A percentile compares a stretch with the other conserved stretches of the same genome.
These are phyloP conservation scores for Ramularia endophylla DNA, from an alignment of 2,329 filamentous ascomycete genomes.

Conservation along the genomic window DNA sequence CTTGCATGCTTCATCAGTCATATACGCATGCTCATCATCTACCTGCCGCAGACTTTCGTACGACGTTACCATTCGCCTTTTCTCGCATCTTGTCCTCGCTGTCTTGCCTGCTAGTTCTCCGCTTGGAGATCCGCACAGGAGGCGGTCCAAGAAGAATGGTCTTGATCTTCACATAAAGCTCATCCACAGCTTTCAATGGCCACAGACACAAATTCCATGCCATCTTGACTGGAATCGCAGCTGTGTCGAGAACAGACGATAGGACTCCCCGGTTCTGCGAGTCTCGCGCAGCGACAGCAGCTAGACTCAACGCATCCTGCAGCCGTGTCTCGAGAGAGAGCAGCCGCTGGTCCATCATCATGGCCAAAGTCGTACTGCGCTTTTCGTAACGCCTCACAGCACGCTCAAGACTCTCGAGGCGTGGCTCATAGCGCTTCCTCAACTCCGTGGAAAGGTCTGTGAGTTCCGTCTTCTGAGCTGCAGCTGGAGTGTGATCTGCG, in stretches of 20 bases:
- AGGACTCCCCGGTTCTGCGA: constrained; percentile 23
- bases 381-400: constrained; percentile 91
- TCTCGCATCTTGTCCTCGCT: no score
- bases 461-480: constrained; percentile 29
- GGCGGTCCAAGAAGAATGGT: constrained; percentile 16
- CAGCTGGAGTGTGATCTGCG: constrained; percentile 20
- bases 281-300: constrained; percentile 61
- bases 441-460: constrained; percentile 46
- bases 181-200: constrained; percentile 18
- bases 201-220: constrained; percentile 14
- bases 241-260: constrained; percentile 12
- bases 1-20: no score
- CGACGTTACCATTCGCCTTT: no score
- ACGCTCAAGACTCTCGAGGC: constrained; percentile 81
- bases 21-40: no score
- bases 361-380: constrained; percentile 66
- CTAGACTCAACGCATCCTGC: constrained; percentile 73
- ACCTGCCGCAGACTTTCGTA: no score
- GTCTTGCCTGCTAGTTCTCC: no score
- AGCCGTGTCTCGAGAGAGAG: constrained; percentile 64
- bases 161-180: constrained; percentile 20
- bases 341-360: constrained; percentile 71
- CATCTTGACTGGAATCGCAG: constrained; percentile 17
- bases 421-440: constrained; percentile 62
- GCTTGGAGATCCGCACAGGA: no score